Evolutionary conservation across 2,329 filamentous ascomycete species (phyloP).

Genomic region (Fusarium nurragi): DNA sequence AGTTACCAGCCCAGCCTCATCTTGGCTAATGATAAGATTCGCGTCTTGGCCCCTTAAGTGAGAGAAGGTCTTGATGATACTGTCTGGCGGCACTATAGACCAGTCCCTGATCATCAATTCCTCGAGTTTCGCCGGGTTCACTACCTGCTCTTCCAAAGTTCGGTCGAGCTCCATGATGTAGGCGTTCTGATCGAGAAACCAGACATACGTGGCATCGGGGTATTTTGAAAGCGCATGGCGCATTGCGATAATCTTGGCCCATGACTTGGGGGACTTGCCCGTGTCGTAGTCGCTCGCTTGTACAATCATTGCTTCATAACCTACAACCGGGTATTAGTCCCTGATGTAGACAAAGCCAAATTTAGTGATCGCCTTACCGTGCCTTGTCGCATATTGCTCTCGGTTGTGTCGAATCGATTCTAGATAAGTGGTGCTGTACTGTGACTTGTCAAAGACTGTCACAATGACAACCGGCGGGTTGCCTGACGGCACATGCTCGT

Average conservation of each 20-base stretch:
- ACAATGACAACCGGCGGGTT: constrained; percentile 78
- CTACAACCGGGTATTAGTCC: constrained; percentile 56
- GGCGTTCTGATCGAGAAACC: constrained; percentile 85
- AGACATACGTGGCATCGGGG: constrained; percentile 82
- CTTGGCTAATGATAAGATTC: constrained; percentile 85
- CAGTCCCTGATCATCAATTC: constrained; percentile 84
- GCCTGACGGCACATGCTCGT: constrained; percentile 58
- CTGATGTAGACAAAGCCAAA: not conserved
- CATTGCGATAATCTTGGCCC: constrained; percentile 84
- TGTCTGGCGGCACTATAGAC: constrained; percentile 91
- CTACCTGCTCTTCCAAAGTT: constrained; percentile 75
- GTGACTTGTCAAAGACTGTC: constrained; percentile 78
- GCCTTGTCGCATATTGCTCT: constrained; percentile 82
- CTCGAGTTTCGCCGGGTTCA: constrained; percentile 74
- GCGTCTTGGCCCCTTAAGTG: constrained; percentile 82
- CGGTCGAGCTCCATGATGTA: constrained; percentile 86
- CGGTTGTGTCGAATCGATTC: constrained; percentile 83
- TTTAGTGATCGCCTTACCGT: constrained; percentile 68
- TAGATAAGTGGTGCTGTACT: constrained; percentile 72
- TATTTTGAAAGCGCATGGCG: constrained; percentile 87
- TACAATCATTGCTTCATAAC: constrained; percentile 87
- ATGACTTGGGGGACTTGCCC: constrained; percentile 66
- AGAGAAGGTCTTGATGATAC: constrained; percentile 93
- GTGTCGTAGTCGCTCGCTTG: constrained; percentile 80
- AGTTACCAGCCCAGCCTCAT: constrained; percentile 78